These are phyloP conservation scores for Talaromyces borbonicus DNA, from an alignment of 495 filamentous ascomycete genomes.

Conservation along the genomic window DNA sequence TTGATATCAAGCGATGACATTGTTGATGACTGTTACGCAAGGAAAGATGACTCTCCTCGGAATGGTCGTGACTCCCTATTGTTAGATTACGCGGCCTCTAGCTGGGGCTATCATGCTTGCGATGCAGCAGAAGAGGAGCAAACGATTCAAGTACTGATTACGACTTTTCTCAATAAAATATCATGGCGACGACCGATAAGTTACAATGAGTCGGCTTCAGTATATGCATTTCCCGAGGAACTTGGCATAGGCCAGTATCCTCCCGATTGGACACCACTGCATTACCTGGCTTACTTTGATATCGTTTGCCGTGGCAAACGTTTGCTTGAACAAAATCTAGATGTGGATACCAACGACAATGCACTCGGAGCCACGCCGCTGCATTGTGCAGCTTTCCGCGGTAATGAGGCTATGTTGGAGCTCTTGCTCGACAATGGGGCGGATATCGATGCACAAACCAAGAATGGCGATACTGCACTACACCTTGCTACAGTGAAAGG, in stretches of 20 bases:
- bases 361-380: conserved; percentile 14
- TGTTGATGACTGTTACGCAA: conserved; percentile 25
- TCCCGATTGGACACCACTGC: conserved; percentile 21
- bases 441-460: conserved; percentile 15
- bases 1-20: conserved; percentile 22
- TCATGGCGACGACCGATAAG: conserved; percentile 22
- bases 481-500: conserved; percentile 20
- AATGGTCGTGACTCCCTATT: conserved; percentile 2
- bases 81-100: conserved; percentile 19
- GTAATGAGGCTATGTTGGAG: conserved; percentile 30
- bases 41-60: conserved; percentile 6
- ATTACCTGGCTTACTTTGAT: conserved; percentile 22
- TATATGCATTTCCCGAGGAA: conserved; percentile 11
- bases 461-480: conserved; percentile 20
- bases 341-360: conserved; percentile 19
- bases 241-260: conserved; percentile 21
- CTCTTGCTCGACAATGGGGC: conserved; percentile 22
- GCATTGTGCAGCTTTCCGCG: conserved; percentile 28
- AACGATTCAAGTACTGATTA: conserved; percentile 22
- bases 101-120: conserved; percentile 24
- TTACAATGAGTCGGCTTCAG: conserved; percentile 5
- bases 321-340: conserved; percentile 17
- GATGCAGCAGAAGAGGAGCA: conserved; percentile 22
- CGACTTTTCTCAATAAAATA: conserved; percentile 28
- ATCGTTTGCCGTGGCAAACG: conserved; percentile 18